A percentile compares a stretch with the other conserved stretches of the same genome.
phyloP scores from a whole-genome alignment of 2,329 filamentous ascomycete genomes.

The Beauveria australis region DNA sequence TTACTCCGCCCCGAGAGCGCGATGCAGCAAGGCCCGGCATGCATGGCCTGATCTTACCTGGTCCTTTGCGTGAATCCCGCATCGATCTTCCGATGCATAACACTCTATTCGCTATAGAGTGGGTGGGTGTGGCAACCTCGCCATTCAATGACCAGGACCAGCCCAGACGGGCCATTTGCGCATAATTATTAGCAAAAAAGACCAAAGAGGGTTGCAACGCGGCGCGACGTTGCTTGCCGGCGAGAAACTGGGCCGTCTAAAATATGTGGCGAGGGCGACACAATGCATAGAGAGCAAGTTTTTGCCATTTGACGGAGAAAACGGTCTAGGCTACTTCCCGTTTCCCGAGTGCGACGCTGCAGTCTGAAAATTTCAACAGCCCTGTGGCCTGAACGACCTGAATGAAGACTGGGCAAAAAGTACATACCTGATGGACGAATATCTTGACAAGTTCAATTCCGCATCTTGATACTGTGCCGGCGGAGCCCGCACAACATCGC shows the following conservation, averaged over 20 bases:
- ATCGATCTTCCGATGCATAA: slow-evolving; percentile 9
- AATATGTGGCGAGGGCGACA: too few relatives aligned
- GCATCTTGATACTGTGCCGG: neutral
- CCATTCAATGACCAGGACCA: too few relatives aligned
- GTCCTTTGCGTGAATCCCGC: neutral
- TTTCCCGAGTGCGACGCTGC: neutral
- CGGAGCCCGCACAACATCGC: neutral
- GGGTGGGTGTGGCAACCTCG: neutral
- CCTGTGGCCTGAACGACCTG: too few relatives aligned
- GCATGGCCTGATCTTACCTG: slow-evolving; percentile 9
- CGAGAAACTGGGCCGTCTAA: too few relatives aligned
- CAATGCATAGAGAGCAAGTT: too few relatives aligned
- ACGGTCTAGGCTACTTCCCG: neutral
- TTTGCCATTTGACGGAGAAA: too few relatives aligned
- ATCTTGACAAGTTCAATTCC: neutral
- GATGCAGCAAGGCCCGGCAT: neutral
- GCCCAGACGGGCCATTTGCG: too few relatives aligned
- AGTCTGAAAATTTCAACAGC: too few relatives aligned
- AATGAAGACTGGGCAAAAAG: too few relatives aligned
- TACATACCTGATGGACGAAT: neutral
- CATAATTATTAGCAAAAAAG: too few relatives aligned
- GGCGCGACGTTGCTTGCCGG: too few relatives aligned
- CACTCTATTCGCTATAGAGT: neutral
- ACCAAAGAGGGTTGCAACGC: too few relatives aligned
- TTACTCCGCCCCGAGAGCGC: neutral